These are phyloP conservation scores for Cylindrotheca closterium DNA, from an alignment of 108 stramenopile species.

Conservation along the genomic window DNA sequence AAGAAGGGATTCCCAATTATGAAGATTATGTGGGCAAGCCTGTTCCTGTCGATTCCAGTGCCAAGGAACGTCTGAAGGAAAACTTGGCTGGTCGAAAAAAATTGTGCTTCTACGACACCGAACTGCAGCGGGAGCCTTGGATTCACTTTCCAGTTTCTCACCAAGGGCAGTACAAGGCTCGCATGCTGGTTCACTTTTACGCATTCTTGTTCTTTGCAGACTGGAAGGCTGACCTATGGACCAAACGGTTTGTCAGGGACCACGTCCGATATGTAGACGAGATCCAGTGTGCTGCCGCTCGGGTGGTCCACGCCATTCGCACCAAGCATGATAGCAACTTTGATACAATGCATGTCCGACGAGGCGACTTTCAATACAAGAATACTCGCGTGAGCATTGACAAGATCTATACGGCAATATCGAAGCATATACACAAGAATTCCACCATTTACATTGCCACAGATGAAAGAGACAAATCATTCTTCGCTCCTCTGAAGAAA, in stretches of 20 bases:
- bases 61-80: conserved; percentile 71
- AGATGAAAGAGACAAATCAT: conserved; percentile 80
- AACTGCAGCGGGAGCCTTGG: conserved; percentile 63
- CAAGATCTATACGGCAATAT: conserved; percentile 46
- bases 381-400: conserved; percentile 55
- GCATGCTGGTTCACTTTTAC: conserved; percentile 90
- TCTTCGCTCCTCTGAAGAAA: conserved; percentile 70
- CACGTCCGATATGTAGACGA: conserved; percentile 89
- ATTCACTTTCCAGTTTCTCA: conserved; percentile 69
- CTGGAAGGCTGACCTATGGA: conserved; percentile 72
- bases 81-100: conserved; percentile 53
- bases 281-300: conserved; percentile 90
- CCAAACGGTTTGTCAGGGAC: conserved; percentile 85
- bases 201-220: conserved; percentile 91
- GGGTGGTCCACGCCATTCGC: conserved; percentile 76
- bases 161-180: conserved; percentile 39
- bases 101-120: conserved; percentile 75
- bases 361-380: conserved; percentile 84
- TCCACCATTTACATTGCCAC: conserved; percentile 81
- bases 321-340: conserved; percentile 37
- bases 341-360: conserved; percentile 84
- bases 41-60: conserved; percentile 60
- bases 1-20: conserved; percentile 26
- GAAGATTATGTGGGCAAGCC: conserved; percentile 70
- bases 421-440: conserved; percentile 50